Base-by-base conservation (phyloP, 1,284 basidiomycete genomes). In the Moesziomyces sp. region DNA sequence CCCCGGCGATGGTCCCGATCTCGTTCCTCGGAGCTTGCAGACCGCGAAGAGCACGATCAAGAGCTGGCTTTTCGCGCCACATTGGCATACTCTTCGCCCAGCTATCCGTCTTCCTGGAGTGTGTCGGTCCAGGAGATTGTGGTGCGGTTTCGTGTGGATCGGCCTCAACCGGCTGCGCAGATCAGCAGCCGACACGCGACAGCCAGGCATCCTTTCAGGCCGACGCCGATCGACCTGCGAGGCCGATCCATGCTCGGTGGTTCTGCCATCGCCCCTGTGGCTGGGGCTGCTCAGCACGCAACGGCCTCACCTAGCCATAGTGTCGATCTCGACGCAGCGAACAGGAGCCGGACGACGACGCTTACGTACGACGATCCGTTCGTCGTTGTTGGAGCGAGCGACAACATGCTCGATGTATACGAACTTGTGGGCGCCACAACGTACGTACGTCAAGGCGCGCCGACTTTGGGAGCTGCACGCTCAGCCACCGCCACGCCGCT, bases 401-500 rank as follows among this genome's bases (percentile, higher is more conserved):
- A 83, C 74, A 83, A 84, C 46, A 68, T 79, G 8, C 58, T 84
- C 33, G 75, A 80, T 33, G 82, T 84, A 3, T 84, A 76, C 56
- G 63, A 77, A 58, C 56, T 82, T 10, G 33, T 63, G 5, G 72
- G 71, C 10, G 66, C 62, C 6, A 60, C 67, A 3, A 62, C 66
- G 1, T 48, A 59, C 38, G 46, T 65, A 6, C 55, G 58, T 50
- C 46, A 48, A 13, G 44, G 23, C 21, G 21, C 43, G 56, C 18
- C 30, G 30, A 30, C 30, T 30, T 30, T 30, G 30, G 30, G 30
- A 6, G 19, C 26, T 21, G 5, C 52, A 11, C 56, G 63, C 38
- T 59, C 63, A 21, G 63, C 63, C 19, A 73, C 63, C 10, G 60
- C 63, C 21, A 66, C 63, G n/a, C 54, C 59, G n/a, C 8, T 21